Evolutionary conservation across 2,329 filamentous ascomycete genomes (phyloP).

Genomic region (Ophiostoma australiae): DNA sequence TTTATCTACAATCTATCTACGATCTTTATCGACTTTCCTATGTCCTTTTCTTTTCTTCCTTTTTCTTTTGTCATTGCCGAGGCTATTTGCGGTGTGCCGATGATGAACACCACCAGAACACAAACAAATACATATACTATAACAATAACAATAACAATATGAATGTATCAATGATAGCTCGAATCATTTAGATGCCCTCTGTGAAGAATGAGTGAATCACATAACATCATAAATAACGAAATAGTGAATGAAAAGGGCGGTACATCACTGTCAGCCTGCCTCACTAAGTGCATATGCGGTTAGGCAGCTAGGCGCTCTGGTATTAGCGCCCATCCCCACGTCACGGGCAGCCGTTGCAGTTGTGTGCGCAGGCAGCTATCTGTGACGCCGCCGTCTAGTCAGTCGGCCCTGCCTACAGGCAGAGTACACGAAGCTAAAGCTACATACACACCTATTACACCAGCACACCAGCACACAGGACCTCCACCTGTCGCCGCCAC

Average conservation of each 20-base stretch:
- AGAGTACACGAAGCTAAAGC: neutral
- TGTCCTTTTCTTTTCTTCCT: neutral
- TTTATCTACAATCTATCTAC: neutral
- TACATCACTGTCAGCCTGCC: neutral
- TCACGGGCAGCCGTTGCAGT: conserved; percentile 1
- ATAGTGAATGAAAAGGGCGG: no score
- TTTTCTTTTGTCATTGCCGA: neutral
- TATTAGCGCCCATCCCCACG: conserved; percentile 11
- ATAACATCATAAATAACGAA: neutral
- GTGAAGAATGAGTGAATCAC: neutral
- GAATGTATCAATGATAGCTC: neutral
- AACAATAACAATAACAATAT: neutral
- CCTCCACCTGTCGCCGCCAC: conserved; percentile 10
- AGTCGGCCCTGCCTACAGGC: neutral
- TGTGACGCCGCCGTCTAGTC: conserved; percentile 17
- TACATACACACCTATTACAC: neutral
- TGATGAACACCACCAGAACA: neutral
- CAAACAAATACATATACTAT: neutral
- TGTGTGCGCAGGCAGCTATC: conserved; percentile 19
- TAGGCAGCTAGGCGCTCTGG: conserved; percentile 12
- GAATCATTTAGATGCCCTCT: no score
- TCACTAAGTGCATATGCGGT: conserved; percentile 11
- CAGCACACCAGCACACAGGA: neutral
- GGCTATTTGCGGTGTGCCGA: neutral
- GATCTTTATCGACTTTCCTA: neutral